Evolutionary conservation across 805 yeast species (phyloP).

Genomic region (Ogataea naganishii): DNA sequence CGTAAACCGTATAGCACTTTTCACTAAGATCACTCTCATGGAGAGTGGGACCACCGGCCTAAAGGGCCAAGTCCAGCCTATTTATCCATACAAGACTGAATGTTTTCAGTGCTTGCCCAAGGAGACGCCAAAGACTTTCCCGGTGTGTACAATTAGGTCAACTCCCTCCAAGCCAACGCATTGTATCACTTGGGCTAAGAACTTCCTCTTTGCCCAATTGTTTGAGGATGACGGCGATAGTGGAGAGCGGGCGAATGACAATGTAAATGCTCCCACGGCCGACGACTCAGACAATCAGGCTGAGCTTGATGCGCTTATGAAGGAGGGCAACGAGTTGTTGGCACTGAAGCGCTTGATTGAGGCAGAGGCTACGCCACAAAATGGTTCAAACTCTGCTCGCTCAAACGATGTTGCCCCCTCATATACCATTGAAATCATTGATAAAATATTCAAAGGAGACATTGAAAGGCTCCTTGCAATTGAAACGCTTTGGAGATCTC

Average conservation of each 20-base stretch:
- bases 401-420: too few species aligned
- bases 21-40: slow-evolving; percentile 65
- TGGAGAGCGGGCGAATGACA: slow-evolving; percentile 10
- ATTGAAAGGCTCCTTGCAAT: slow-evolving; percentile 63
- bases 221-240: slow-evolving; percentile 44
- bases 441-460: slow-evolving; percentile 64
- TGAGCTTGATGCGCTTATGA: slow-evolving; percentile 54
- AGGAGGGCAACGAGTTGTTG: slow-evolving; percentile 59
- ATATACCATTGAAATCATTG: slow-evolving; percentile 38
- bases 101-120: slow-evolving; percentile 90
- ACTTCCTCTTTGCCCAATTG: slow-evolving; percentile 73
- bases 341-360: slow-evolving; percentile 34
- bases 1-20: slow-evolving; percentile 77
- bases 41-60: slow-evolving; percentile 96
- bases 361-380: slow-evolving; percentile 14
- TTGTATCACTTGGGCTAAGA: slow-evolving; percentile 96
- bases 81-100: slow-evolving; percentile 72
- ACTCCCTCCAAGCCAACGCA: slow-evolving; percentile 96
- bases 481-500: slow-evolving; percentile 69
- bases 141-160: slow-evolving; percentile 94
- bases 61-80: slow-evolving; percentile 91
- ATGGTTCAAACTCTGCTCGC: slow-evolving; percentile 7
- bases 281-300: slow-evolving; percentile 57
- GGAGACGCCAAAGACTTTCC: slow-evolving; percentile 82
- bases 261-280: slow-evolving; percentile 22